Base-by-base conservation (phyloP, 192 early-diverging fungal species). In the Coemansia erecta region DNA sequence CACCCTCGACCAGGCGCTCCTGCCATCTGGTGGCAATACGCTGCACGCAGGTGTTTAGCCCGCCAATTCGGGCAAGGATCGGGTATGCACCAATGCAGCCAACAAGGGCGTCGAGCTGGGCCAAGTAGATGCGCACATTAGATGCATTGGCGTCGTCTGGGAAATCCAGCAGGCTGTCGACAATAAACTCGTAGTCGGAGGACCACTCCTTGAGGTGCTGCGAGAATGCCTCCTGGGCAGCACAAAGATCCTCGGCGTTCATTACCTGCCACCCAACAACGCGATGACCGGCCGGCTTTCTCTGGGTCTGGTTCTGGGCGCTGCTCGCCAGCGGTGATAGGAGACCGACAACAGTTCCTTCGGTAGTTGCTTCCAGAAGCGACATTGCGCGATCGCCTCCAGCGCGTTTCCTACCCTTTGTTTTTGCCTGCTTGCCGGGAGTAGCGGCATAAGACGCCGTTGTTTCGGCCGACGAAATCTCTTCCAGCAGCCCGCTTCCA, bases 211-310 rank as follows among this genome's bases (percentile, higher is more conserved):
- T 42, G 22, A 70, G 42, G 19, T 63, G 57, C 53, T 66, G 56
- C 2, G 46, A 44, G 26, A 77, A 77, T 13, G 23, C 66, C 31
- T 40, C 44, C 18, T 77, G 73, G 11, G 73, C 73, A 12, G 45
- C 47, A 13, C 15, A 46, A n/a, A 77, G 60, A 11, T 77, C 68
- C 18, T 26, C 8, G 1, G 51, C 37, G n/a, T 42, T 48, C 73
- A 77, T 77, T 2, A 68, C 73, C 57, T 77, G 73, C 73, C 73
- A 77, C 2, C 68, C 73, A 0, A 77, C 73, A 12, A 77, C 63
- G 3, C 55, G 61, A 24, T 57, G 59, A 17, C 59, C 19, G 14
- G 49, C 58, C 18, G 57, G 26, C 12, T 35, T 47, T 35, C 15
- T 58, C 22, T 33, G 53, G 7, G 2, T 50, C 35, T 35, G 56